Evolutionary conservation across 2,329 filamentous ascomycete species (phyloP), one percentile per base, ranked within the genome.

Genomic region (Anisogramma anomala): DNA sequence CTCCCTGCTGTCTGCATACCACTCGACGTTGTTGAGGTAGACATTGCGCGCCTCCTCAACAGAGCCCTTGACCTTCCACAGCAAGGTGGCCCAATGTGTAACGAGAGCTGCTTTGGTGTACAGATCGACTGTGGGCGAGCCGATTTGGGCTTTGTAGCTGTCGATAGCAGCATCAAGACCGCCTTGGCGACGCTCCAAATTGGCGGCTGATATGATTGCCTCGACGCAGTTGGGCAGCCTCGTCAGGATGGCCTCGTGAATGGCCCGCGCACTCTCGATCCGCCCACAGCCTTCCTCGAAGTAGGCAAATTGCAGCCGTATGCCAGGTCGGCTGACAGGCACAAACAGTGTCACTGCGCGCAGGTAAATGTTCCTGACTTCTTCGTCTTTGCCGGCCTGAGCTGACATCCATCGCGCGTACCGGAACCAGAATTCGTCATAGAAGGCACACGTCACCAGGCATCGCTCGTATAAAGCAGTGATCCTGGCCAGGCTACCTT

Each of bases 391-490:
- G 51, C 71, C 78, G 2, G 76, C 64, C 56, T 94, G 84, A 0
- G 77, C 77, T 45, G 74, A 71, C 84, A 95, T 94, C 91, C 91
- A 98, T 30, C 89, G 73, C 13, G 83, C 85, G 61, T 94, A 98
- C n/a, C 91, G 82, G 54, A 94, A 78, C 91, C 91, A 98, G 61
- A 96, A 94, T 57, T 96, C 89, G 36, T 96, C 89, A 57, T 98
- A 95, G 51, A 93, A 82, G 13, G 91, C 89, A 54, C 85, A 93
- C 0, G 86, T 89, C 26, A 94, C 85, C 39, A 98, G 64, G 53
- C 88, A 96, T 38, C 91, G 80, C 66, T 98, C 91, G 58, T 98
- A 96, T 23, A 98, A 65, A 55, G 91, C 91, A 5, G 83, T 74
- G 33, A 73, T 81, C 45, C 91, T 77, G 11, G 69, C 62, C 50